A percentile compares a stretch with the other conserved stretches of the same genome.
Evolutionary conservation across 225 moss, liverwort and hornwort species (phyloP).

Genomic region (Thuidium tamariscinum): DNA sequence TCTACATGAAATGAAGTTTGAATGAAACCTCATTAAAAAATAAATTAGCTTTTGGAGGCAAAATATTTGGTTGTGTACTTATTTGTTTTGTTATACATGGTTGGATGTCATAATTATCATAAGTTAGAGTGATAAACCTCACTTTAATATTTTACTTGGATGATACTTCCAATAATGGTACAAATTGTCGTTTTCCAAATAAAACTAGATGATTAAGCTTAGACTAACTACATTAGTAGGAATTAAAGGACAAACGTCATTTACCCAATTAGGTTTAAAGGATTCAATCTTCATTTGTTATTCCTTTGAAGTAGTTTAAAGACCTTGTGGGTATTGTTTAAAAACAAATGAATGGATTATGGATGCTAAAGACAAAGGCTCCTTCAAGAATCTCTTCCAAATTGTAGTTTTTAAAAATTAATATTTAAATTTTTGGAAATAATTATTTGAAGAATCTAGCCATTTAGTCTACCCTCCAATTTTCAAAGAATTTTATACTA

Average conservation of each 20-base stretch:
- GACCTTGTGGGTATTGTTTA: background rate
- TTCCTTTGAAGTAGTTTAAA: background rate
- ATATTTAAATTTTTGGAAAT: background rate
- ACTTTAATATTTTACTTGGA: background rate
- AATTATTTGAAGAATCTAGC: background rate
- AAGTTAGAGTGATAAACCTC: background rate
- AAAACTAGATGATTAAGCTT: background rate
- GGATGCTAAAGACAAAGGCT: accelerated
- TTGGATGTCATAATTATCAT: background rate
- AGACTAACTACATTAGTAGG: accelerated
- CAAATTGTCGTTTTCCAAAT: background rate
- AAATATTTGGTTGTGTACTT: background rate
- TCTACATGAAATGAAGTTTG: background rate
- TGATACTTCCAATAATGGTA: accelerated
- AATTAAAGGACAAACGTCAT: background rate
- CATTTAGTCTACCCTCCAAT: background rate
- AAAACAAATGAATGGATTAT: background rate
- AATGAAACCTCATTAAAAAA: no score
- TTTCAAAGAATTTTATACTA: no score
- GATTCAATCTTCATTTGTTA: background rate
- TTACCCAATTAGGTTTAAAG: background rate
- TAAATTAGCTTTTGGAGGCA: accelerated
- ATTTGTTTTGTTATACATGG: background rate
- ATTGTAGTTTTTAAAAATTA: accelerated
- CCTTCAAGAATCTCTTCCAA: background rate